Conservation (phyloP, 2,329 filamentous ascomycete species). For the Triangularia setosa region DNA sequence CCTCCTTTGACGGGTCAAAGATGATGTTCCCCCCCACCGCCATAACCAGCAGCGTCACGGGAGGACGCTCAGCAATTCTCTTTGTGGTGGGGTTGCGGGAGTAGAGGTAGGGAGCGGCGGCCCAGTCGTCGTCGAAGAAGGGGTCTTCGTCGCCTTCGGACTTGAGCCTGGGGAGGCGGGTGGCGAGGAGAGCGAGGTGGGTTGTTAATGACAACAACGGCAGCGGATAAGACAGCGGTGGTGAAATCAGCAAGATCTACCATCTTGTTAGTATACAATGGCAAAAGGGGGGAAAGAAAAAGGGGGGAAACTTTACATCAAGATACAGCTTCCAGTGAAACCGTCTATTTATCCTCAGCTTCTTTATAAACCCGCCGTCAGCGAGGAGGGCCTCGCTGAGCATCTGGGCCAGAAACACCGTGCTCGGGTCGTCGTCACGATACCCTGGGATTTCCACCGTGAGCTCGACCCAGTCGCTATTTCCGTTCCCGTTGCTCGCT, state of each 20-base stretch:
- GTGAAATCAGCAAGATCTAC: constrained; percentile 88
- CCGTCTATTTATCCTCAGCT: constrained; percentile 79
- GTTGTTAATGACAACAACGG: constrained; percentile 89
- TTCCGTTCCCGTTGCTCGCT: constrained; percentile 37
- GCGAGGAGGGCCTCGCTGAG: constrained; percentile 79
- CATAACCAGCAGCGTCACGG: constrained; percentile 86
- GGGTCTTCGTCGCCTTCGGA: constrained; percentile 94
- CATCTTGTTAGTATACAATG: too few relatives aligned
- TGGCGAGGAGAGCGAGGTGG: constrained; percentile 86
- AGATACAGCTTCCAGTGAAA: constrained; percentile 98
- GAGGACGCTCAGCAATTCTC: constrained; percentile 54
- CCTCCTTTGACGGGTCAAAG: constrained; percentile 87
- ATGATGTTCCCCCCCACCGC: constrained; percentile 83
- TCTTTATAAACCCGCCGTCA: constrained; percentile 63
- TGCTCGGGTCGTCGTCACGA: constrained; percentile 85
- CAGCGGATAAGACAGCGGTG: constrained; percentile 86
- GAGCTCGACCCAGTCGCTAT: constrained; percentile 79
- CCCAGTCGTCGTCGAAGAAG: constrained; percentile 98
- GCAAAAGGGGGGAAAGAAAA: too few relatives aligned
- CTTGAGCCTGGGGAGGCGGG: constrained; percentile 76
- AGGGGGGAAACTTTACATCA: constrained; percentile 55
- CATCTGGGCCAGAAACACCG: constrained; percentile 84
- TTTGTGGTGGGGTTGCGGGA: constrained; percentile 38
- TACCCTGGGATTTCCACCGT: constrained; percentile 87
- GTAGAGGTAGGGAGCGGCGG: constrained; percentile 74